Evolutionary conservation across 2,329 filamentous ascomycete species (phyloP).

Genomic region (Apiospora kogelbergensis): DNA sequence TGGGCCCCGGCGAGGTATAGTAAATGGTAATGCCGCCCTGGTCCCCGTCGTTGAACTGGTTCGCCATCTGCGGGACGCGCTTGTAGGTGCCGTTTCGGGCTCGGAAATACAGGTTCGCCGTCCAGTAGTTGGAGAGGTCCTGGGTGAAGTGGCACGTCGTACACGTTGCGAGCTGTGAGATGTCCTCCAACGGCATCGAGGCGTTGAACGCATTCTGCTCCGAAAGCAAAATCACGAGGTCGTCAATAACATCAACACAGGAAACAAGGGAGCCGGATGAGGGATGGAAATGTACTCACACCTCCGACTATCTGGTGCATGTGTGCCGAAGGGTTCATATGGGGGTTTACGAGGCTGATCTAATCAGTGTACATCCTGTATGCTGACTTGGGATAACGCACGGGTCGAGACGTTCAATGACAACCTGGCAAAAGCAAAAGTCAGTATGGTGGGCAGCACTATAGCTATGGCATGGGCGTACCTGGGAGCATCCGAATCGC

Average conservation of each 20-base stretch:
- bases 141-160: constrained; percentile 36
- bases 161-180: constrained; percentile 21
- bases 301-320: constrained; percentile 34
- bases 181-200: constrained; percentile 17
- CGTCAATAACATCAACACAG: constrained; percentile 14
- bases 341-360: constrained; percentile 31
- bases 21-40: constrained; percentile 31
- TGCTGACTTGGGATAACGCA: neutral
- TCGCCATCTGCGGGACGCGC: constrained; percentile 25
- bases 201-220: constrained; percentile 32
- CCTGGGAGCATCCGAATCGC: constrained; percentile 29
- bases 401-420: neutral
- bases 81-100: constrained; percentile 25
- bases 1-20: constrained; percentile 29
- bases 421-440: neutral
- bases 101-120: constrained; percentile 31
- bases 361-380: constrained; percentile 26
- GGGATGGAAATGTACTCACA: neutral
- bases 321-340: constrained; percentile 29
- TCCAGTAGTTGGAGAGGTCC: constrained; percentile 34
- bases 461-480: neutral
- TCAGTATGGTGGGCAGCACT: neutral
- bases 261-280: no score
- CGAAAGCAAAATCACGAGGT: constrained; percentile 14
- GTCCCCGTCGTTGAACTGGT: constrained; percentile 23